These are phyloP conservation scores for Aurantiochytrium sp. DNA, from an alignment of 108 stramenopile genomes.

Conservation along the genomic window DNA sequence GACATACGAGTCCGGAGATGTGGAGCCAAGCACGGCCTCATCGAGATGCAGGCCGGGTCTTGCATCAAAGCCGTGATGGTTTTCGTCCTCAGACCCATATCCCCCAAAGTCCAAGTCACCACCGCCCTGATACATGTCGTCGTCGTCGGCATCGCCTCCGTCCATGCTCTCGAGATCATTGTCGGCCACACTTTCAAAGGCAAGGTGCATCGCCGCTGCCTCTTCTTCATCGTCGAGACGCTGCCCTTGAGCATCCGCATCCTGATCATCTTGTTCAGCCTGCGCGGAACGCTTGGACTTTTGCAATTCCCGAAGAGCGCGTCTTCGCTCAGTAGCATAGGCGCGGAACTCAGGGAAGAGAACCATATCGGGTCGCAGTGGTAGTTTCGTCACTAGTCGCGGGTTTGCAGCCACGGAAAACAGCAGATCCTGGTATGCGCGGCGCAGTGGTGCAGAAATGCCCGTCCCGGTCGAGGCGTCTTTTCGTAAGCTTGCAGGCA, in stretches of 20 bases:
- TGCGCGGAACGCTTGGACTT: neutral
- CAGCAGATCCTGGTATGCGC: neutral
- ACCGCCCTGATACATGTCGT: conserved; percentile 15
- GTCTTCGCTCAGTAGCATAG: neutral
- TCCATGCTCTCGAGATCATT: conserved; percentile 41
- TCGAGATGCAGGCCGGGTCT: neutral
- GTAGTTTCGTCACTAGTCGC: neutral
- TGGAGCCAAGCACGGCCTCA: neutral
- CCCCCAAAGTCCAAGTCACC: neutral
- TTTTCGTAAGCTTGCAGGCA: conserved; percentile 19
- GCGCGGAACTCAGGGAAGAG: neutral
- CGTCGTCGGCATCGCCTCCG: conserved; percentile 44
- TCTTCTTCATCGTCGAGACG: conserved; percentile 24
- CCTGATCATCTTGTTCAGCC: conserved; percentile 24
- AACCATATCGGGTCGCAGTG: neutral
- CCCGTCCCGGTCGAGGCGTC: conserved; percentile 35
- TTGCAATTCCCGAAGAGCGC: neutral
- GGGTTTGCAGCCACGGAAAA: neutral
- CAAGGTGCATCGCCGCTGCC: neutral
- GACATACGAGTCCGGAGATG: conserved; percentile 53
- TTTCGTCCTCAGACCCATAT: neutral
- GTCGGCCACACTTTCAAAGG: conserved; percentile 22
- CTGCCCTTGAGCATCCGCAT: neutral
- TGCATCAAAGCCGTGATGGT: neutral
- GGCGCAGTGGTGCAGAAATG: neutral